Conservation (phyloP, 2,329 filamentous ascomycete genomes). For the Cladosporium austrohemisphaericum region DNA sequence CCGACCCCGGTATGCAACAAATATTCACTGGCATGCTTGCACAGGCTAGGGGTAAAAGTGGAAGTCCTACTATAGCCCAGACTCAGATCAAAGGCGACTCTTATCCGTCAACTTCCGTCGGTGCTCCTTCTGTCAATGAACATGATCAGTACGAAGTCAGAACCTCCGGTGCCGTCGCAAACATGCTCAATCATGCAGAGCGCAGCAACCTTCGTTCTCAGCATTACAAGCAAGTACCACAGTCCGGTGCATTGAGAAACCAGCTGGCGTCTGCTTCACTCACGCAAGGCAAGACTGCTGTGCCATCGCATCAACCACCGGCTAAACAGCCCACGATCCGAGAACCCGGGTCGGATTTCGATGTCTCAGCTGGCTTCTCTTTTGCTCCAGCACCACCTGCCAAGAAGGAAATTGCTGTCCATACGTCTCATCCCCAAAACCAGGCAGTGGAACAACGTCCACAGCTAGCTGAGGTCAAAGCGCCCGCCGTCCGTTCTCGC, state of each 20-base stretch:
- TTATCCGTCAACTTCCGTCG: conserved; percentile 19
- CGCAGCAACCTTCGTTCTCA: background rate
- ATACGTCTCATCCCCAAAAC: background rate
- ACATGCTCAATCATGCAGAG: background rate
- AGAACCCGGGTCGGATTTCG: background rate
- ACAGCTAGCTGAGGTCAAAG: background rate
- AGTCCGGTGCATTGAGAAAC: background rate
- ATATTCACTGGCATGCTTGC: background rate
- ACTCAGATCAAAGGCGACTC: conserved; percentile 21
- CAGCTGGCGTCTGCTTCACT: background rate
- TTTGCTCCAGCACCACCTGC: background rate
- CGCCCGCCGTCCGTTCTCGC: background rate
- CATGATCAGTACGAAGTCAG: background rate
- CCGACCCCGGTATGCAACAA: background rate
- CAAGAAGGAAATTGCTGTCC: conserved; percentile 1
- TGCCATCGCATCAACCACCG: background rate
- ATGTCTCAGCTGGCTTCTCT: background rate
- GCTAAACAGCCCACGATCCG: background rate
- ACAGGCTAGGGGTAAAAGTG: background rate
- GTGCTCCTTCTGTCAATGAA: conserved; percentile 7
- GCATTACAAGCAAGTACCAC: background rate
- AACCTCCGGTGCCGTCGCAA: background rate
- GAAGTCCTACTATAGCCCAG: conserved; percentile 1
- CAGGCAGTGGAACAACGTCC: background rate
- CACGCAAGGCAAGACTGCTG: background rate